These are phyloP conservation scores for Ophiostoma ips DNA, from an alignment of 2,329 filamentous ascomycete species.

Conservation along the genomic window DNA sequence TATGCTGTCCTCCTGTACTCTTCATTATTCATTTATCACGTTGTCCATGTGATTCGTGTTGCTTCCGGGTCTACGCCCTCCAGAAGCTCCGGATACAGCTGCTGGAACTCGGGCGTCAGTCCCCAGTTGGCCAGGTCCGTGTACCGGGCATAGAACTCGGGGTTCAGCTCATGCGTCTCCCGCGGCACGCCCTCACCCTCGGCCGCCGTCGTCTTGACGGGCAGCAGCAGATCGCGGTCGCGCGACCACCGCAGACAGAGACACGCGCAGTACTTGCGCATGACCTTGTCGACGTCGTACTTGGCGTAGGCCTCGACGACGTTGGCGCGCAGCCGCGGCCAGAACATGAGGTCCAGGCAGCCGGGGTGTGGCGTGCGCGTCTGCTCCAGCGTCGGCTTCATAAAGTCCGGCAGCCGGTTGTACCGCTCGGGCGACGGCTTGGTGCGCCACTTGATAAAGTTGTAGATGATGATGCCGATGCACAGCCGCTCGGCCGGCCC, in stretches of 20 bases:
- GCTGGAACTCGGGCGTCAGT: constrained; percentile 1
- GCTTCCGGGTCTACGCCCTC: constrained; percentile 2
- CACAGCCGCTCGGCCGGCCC: not conserved
- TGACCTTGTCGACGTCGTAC: constrained; percentile 1
- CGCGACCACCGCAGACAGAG: constrained; percentile 1
- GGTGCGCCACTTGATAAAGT: constrained; percentile 7
- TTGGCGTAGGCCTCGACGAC: not conserved
- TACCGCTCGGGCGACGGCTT: not conserved
- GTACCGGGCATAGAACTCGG: not conserved
- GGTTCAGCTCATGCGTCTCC: constrained; percentile 1
- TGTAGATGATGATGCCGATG: not conserved
- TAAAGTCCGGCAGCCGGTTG: not conserved
- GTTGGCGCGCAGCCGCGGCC: not conserved
- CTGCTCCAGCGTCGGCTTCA: constrained; percentile 2
- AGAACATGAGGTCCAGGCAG: constrained; percentile 1
- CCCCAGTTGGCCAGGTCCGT: constrained; percentile 4
- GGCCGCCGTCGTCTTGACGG: too few species aligned
- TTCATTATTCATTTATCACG: not conserved
- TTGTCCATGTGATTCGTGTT: not conserved
- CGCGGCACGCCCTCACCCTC: not conserved
- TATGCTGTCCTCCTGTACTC: not conserved
- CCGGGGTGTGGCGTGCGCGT: not conserved
- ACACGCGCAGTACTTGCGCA: constrained; percentile 3
- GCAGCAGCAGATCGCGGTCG: not conserved
- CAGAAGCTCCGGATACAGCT: constrained; percentile 1